A percentile compares a stretch with the other conserved stretches of the same genome.
phyloP scores from a whole-genome alignment of 306 rosid genomes.

The Casuarina glauca region DNA sequence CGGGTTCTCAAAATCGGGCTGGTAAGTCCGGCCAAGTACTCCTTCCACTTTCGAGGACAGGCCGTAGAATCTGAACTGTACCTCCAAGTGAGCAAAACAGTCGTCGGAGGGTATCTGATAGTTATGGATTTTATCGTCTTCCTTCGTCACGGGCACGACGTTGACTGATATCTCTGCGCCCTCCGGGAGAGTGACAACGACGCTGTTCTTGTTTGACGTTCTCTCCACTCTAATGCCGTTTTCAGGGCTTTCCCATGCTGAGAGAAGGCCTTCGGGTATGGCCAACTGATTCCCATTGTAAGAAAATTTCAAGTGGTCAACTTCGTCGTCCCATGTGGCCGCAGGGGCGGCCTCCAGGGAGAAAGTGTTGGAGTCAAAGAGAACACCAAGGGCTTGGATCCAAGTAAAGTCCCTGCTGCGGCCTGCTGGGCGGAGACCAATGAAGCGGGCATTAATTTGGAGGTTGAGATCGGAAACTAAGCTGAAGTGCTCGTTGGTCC shows the following conservation, averaged over 20 bases:
- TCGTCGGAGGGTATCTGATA: conserved; percentile 40
- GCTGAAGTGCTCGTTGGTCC: conserved; percentile 39
- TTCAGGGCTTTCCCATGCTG: conserved; percentile 30
- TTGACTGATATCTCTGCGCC: conserved; percentile 46
- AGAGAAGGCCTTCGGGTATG: conserved; percentile 31
- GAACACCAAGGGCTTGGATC: conserved; percentile 46
- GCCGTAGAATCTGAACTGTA: conserved; percentile 41
- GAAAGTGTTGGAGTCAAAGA: conserved; percentile 33
- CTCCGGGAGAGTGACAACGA: conserved; percentile 26
- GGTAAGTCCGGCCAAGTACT: conserved; percentile 46
- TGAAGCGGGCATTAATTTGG: conserved; percentile 53
- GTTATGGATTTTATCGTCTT: conserved; percentile 49
- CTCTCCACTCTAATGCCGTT: conserved; percentile 36
- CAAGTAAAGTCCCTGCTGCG: conserved; percentile 39
- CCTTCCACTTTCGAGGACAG: conserved; percentile 46
- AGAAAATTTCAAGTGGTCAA: conserved; percentile 37
- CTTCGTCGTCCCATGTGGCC: conserved; percentile 27
- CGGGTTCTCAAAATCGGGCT: conserved; percentile 38
- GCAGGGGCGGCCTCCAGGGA: conserved; percentile 37
- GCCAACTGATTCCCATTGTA: conserved; percentile 24
- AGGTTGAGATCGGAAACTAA: conserved; percentile 38
- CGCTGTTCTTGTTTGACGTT: conserved; percentile 37
- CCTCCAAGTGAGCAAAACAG: conserved; percentile 50
- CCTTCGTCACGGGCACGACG: conserved; percentile 45
- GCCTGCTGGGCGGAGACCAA: conserved; percentile 37